phyloP scores from a whole-genome alignment of 78 protist genomes.

The Tieghemostelium lacteum region DNA sequence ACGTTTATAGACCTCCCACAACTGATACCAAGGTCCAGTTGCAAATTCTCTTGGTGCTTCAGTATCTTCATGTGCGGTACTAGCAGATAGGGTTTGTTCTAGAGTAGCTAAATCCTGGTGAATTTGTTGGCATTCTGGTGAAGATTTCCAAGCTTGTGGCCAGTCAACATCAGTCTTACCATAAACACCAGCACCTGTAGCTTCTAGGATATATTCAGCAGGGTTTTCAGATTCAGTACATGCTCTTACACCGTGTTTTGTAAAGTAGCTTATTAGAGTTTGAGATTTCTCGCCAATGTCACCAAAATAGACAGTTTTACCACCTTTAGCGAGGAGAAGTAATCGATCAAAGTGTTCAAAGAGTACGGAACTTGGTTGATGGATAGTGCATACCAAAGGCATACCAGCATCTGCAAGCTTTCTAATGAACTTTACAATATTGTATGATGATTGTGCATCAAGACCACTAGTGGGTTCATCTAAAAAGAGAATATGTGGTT shows the following conservation, averaged over 20 bases:
- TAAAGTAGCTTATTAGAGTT: conserved; percentile 49
- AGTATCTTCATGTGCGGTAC: neutral
- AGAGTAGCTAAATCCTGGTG: neutral
- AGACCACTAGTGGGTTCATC: conserved; percentile 76
- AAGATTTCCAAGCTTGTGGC: conserved; percentile 70
- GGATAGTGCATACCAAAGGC: conserved; percentile 79
- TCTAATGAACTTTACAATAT: conserved; percentile 68
- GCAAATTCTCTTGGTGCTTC: conserved; percentile 40
- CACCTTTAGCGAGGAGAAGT: conserved; percentile 76
- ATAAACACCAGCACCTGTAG: conserved; percentile 81
- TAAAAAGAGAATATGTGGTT: conserved; percentile 74
- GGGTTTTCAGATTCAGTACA: conserved; percentile 73
- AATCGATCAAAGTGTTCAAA: conserved; percentile 78
- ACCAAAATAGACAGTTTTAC: conserved; percentile 82
- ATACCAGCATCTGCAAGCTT: conserved; percentile 82
- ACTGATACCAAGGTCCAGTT: conserved; percentile 38
- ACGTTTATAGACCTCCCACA: conserved; percentile 66
- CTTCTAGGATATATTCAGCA: conserved; percentile 83
- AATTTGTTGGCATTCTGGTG: conserved; percentile 35
- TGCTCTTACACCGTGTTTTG: conserved; percentile 47
- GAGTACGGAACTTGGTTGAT: conserved; percentile 79
- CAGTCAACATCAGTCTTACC: conserved; percentile 65
- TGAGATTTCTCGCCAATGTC: conserved; percentile 70
- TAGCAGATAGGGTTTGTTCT: neutral
- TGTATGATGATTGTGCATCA: conserved; percentile 75